Evolutionary conservation across 441 rosid species (phyloP).

Genomic region (Melastoma candidum): DNA sequence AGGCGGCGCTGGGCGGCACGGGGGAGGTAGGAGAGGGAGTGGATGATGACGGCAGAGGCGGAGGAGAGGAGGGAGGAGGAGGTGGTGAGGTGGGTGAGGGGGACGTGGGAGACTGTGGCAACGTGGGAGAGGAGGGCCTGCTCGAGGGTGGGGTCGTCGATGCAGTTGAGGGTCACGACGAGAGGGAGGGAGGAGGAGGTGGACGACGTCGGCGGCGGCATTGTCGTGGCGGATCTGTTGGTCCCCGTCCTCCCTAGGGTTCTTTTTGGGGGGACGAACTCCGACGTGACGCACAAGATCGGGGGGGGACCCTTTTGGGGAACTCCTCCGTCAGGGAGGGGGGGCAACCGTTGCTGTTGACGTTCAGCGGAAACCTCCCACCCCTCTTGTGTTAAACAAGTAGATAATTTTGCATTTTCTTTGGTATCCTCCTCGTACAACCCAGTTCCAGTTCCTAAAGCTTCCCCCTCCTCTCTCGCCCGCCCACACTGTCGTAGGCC

Average conservation of each 20-base stretch:
- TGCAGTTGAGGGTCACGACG: conserved; percentile 81
- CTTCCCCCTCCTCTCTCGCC: too few relatives aligned
- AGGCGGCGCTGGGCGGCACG: conserved; percentile 99
- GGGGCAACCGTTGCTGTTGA: too few relatives aligned
- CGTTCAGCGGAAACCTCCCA: too few relatives aligned
- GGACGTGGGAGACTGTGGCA: conserved; percentile 78
- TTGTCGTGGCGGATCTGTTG: conserved; percentile 45
- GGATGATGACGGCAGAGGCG: conserved; percentile 84
- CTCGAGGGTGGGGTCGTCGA: conserved; percentile 76
- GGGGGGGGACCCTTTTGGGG: too few relatives aligned
- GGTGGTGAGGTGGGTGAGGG: conserved; percentile 60
- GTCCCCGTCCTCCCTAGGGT: not conserved
- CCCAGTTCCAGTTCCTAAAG: too few relatives aligned
- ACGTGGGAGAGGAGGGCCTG: conserved; percentile 72
- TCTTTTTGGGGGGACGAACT: too few relatives aligned
- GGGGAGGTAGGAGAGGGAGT: conserved; percentile 90
- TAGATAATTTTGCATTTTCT: too few relatives aligned
- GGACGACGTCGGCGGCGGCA: conserved; percentile 34
- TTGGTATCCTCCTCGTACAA: too few relatives aligned
- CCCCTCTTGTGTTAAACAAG: too few relatives aligned
- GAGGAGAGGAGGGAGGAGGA: conserved; percentile 83
- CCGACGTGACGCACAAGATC: too few relatives aligned
- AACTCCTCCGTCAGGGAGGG: too few relatives aligned
- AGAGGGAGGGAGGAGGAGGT: conserved; percentile 34
- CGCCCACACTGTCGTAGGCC: too few relatives aligned